Conservation (phyloP, 441 rosid genomes). For the Macaranga tanarius region DNA sequence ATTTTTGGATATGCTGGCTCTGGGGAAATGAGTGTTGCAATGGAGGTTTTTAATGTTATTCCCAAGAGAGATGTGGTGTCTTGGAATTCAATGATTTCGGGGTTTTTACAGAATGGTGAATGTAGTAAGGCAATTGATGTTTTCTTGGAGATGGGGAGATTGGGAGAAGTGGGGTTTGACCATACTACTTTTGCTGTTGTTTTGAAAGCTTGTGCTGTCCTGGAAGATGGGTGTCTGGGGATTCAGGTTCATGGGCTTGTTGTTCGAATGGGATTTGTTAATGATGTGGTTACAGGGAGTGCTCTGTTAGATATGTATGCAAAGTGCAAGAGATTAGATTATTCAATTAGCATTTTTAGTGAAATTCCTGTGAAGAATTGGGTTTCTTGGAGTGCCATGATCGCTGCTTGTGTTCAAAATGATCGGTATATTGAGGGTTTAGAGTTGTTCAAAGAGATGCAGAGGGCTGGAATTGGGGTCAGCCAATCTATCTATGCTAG, state of each 20-base stretch:
- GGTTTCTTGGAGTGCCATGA: conserved; percentile 84
- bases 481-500: conserved; percentile 89
- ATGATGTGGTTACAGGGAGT: conserved; percentile 69
- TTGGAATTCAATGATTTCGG: conserved; percentile 89
- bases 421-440: conserved; percentile 43
- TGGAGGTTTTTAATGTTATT: conserved; percentile 45
- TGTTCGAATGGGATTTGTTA: conserved; percentile 50
- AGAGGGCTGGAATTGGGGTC: conserved; percentile 43
- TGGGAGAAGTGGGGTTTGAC: conserved; percentile 38
- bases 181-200: conserved; percentile 59
- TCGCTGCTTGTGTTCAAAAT: conserved; percentile 83
- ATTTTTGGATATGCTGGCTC: conserved; percentile 51
- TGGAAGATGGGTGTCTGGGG: conserved; percentile 47
- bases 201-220: conserved; percentile 51
- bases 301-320: conserved; percentile 91
- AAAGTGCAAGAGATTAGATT: conserved; percentile 58
- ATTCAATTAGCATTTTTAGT: conserved; percentile 52
- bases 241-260: conserved; percentile 67
- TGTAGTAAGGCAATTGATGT: conserved; percentile 38
- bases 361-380: conserved; percentile 64
- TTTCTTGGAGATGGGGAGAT: conserved; percentile 61
- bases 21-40: conserved; percentile 54
- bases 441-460: conserved; percentile 72
- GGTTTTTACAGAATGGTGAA: conserved; percentile 56
- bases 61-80: conserved; percentile 70